Base-by-base conservation (phyloP, 306 rosid species). In the Hippophae rhamnoides region DNA sequence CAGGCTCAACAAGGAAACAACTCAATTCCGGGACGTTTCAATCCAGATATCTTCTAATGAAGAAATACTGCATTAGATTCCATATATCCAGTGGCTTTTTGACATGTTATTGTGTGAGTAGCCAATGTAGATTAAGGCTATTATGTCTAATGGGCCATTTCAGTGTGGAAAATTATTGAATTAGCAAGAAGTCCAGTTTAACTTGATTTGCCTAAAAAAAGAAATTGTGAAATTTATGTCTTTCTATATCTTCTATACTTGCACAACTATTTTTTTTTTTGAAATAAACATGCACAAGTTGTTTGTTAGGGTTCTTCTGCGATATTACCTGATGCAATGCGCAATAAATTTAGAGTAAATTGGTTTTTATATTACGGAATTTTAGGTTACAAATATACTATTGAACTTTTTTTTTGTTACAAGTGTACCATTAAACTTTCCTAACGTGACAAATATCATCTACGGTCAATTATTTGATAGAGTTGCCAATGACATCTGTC, bases 11-110 rank as follows among this genome's bases (percentile, higher is more conserved):
- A 85, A 68, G 68, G 79, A 84, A 85, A 31, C 38, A 31, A 74
- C 76, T 76, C 86, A 18, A 78, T 87, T 62, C 78, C 84, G 2
- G 95, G 98, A 11, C 86, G 75, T 47, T 92, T 76, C 76, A 89
- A 87, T 60, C 98, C 95, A 0, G 98, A 92, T 68, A 65, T 92
- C 69, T 92, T 83, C 80, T 92, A 83, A 80, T 8, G 9, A 10
- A 60, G 60, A 52, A 18, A 18, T 11, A 49, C 6, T 13, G 53
- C 18, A 18, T 18, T 18, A 18, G 23, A 18, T 18, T 18, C 23
- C 23, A 18, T 18, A 18, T 18, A 18, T 18, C 23, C 23, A 18
- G 23, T 18, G 6, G 23, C 41, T 8, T 48, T 14, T 66, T 60
- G 23, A 12, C 51, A 42, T 42, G n/a, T 53, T 11, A 5, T 52